Base-by-base conservation (phyloP, 208 protist species). In the Naegleria fowleri region DNA sequence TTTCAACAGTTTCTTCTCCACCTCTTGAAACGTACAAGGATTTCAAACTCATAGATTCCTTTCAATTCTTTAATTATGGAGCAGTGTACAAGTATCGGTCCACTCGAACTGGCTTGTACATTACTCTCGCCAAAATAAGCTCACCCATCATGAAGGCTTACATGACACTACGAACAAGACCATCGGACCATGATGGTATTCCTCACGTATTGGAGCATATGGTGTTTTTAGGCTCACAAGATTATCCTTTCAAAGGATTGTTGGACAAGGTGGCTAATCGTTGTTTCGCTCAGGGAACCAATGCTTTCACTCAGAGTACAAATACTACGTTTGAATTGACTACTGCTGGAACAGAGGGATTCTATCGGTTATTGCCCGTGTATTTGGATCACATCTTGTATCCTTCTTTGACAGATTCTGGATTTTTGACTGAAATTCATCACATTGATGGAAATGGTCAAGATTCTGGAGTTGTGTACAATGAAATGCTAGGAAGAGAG, bases 371-470 rank as follows among this genome's bases (percentile, higher is more conserved):
- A 39, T 79, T 97, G 13, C 95, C 95, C 25, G 92, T 97, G 33
- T 97, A 95, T 91, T 85, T 97, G 15, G 96, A 97, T 91, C 96
- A 97, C 91, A 91, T 97, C n/a, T 90, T 97, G 19, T 96, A 93
- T 92, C 96, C 95, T 36, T 95, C 93, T 5, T 58, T 96, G 22
- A 95, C 94, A 5, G 93, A 94, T 59, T 83, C 90, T 15, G 93
- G 90, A 36, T 96, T 95, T 85, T 15, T 92, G 9, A 97, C 95
- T 0, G 95, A 97, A 86, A 94, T 97, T 39, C 93, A 97, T 88
- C 95, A 97, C 91, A 93, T 96, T 88, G 94, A 93, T 40, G 93
- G 92, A 38, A 87, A 94, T 51, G 92, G 90, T 29, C 92, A 87
- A 41, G 92, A 95, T 58, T 90, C 91, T 1, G 95, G 95, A 40